Evolutionary conservation across 306 rosid species (phyloP).

Genomic region (Quercus bicolor): DNA sequence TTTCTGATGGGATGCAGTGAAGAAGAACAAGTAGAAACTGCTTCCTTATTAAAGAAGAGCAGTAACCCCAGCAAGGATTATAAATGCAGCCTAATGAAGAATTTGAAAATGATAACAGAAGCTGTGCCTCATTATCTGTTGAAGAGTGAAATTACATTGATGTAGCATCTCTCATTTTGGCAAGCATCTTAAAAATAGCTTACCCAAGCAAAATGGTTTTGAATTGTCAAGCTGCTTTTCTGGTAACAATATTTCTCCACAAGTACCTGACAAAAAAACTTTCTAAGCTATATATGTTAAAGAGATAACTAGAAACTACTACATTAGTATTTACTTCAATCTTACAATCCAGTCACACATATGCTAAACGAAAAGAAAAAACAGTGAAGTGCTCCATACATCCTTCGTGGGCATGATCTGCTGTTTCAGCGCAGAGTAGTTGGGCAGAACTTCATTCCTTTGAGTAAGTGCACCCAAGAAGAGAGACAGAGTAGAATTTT

Average conservation of each 20-base stretch:
- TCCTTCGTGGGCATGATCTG: neutral
- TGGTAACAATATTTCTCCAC: neutral
- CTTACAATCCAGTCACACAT: conserved; percentile 15
- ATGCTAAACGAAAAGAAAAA: conserved; percentile 21
- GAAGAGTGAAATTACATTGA: neutral
- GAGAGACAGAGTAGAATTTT: conserved; percentile 5
- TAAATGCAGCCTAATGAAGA: neutral
- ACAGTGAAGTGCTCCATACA: conserved; percentile 10
- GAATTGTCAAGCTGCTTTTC: neutral
- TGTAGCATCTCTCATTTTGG: neutral
- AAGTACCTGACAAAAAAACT: neutral
- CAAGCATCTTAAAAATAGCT: neutral
- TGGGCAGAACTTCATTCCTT: conserved; percentile 12
- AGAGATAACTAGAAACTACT: neutral
- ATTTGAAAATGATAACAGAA: neutral
- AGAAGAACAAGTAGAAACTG: too few relatives aligned
- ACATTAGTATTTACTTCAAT: neutral
- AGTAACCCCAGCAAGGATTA: neutral
- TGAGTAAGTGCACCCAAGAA: neutral
- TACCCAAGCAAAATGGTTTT: neutral
- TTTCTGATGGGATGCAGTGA: too few relatives aligned
- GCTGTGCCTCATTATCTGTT: neutral
- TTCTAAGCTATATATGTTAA: conserved; percentile 4
- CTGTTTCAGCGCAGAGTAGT: neutral
- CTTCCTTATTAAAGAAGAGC: too few relatives aligned